Evolutionary conservation across 2,329 filamentous ascomycete genomes (phyloP).

Genomic region (Aspergillus spinulosporus): DNA sequence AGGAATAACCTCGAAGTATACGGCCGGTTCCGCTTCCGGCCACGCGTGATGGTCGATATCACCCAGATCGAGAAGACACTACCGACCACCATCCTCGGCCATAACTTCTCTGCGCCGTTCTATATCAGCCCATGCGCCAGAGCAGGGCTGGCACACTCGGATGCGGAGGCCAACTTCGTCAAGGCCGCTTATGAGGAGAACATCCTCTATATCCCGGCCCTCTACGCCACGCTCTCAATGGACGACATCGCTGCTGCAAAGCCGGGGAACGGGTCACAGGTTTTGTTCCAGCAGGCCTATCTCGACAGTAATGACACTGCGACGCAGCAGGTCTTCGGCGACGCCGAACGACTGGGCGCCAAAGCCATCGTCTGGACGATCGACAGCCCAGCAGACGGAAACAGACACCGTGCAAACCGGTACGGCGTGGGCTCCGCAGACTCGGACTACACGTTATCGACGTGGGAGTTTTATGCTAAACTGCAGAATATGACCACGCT

Average conservation of each 20-base stretch:
- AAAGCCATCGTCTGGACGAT: slow-evolving; percentile 86
- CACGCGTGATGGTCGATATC: slow-evolving; percentile 14
- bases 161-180: slow-evolving; percentile 13
- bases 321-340: slow-evolving; percentile 10
- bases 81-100: slow-evolving; percentile 10
- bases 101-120: slow-evolving; percentile 18
- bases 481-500: slow-evolving; percentile 9
- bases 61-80: slow-evolving; percentile 15
- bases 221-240: slow-evolving; percentile 8
- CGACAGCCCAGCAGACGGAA: slow-evolving; percentile 85
- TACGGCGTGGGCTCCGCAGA: slow-evolving; percentile 10
- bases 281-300: slow-evolving; percentile 15
- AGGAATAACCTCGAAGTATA: slow-evolving; percentile 16
- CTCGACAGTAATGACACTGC: slow-evolving; percentile 12
- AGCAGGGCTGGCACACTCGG: slow-evolving; percentile 7
- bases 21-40: slow-evolving; percentile 14
- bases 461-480: slow-evolving; percentile 14
- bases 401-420: slow-evolving; percentile 51
- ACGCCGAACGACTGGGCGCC: slow-evolving; percentile 67
- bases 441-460: slow-evolving; percentile 6
- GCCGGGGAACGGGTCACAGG: slow-evolving; percentile 10
- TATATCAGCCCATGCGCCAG: slow-evolving; percentile 15
- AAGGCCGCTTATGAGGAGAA: slow-evolving; percentile 9
- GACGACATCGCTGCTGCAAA: slow-evolving; percentile 17
- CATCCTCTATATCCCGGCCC: slow-evolving; percentile 15